Evolutionary conservation across 2,329 filamentous ascomycete species (phyloP).

Genomic region (Colletotrichum higginsianum): DNA sequence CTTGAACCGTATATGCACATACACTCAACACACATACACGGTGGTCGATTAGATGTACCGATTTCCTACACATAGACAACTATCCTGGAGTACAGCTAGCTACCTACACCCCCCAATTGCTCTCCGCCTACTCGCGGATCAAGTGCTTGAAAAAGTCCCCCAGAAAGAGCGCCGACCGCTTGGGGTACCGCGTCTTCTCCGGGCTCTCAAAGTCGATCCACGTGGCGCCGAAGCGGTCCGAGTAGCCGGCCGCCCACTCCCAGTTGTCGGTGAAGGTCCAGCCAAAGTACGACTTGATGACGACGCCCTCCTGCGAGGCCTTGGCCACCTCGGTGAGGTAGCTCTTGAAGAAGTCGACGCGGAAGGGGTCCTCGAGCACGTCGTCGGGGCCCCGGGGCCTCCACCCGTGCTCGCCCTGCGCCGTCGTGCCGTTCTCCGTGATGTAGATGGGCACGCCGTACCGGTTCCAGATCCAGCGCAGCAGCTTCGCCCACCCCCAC

Average conservation of each 20-base stretch:
- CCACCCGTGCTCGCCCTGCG: constrained; percentile 55
- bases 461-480: constrained; percentile 58
- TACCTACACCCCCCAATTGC: too few relatives aligned
- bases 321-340: constrained; percentile 56
- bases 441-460: constrained; percentile 59
- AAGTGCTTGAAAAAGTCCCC: constrained; percentile 50
- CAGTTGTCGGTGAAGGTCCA: constrained; percentile 62
- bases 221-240: constrained; percentile 56
- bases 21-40: background rate
- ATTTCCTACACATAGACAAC: too few relatives aligned
- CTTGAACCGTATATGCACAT: background rate
- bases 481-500: constrained; percentile 55
- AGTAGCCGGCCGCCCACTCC: constrained; percentile 60
- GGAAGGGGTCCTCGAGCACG: constrained; percentile 55
- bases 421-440: constrained; percentile 60
- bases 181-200: constrained; percentile 54
- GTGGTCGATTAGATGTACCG: background rate
- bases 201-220: constrained; percentile 57
- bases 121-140: constrained; percentile 38
- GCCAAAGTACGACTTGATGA: constrained; percentile 58
- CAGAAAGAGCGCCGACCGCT: constrained; percentile 51
- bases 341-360: constrained; percentile 56
- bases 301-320: constrained; percentile 54
- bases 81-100: too few relatives aligned
- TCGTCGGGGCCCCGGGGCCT: constrained; percentile 49